phyloP scores from a whole-genome alignment of 192 early-diverging fungal species.

The Rhizoclosmatium globosum region DNA sequence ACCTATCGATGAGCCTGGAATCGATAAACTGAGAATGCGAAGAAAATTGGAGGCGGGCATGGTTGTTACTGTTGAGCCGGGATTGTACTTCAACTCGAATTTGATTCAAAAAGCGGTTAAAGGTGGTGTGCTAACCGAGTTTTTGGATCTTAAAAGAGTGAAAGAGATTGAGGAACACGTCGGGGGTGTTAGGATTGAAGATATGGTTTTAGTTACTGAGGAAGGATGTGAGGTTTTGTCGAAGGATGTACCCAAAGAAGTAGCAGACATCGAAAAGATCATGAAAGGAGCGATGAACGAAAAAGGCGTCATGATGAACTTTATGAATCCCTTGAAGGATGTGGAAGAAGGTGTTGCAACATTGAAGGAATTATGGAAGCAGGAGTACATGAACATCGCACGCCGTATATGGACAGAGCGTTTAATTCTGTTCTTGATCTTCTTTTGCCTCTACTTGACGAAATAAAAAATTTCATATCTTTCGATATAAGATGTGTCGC shows the following conservation, averaged over 20 bases:
- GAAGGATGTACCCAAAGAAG: slow-evolving; percentile 73
- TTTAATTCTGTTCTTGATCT: no score
- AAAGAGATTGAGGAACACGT: slow-evolving; percentile 47
- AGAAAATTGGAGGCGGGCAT: slow-evolving; percentile 76
- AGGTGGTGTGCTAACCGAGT: neutral
- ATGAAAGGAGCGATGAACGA: neutral
- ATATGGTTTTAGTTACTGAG: slow-evolving; percentile 82
- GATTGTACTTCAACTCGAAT: slow-evolving; percentile 87
- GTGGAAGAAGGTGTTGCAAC: no score
- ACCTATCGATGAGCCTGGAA: slow-evolving; percentile 74
- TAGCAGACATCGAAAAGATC: slow-evolving; percentile 62
- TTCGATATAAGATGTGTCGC: no score
- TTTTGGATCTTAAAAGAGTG: slow-evolving; percentile 3
- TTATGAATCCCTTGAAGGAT: no score
- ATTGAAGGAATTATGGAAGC: no score
- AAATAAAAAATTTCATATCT: no score
- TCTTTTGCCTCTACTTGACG: no score
- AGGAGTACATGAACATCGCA: no score
- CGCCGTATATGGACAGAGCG: no score
- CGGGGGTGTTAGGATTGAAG: slow-evolving; percentile 92
- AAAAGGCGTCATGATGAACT: no score
- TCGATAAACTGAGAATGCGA: slow-evolving; percentile 77
- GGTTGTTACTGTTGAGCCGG: slow-evolving; percentile 83
- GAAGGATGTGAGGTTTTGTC: slow-evolving; percentile 82
- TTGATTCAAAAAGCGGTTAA: slow-evolving; percentile 63